Conservation (phyloP, 768 basidiomycete genomes). For the Lyophyllum semitale region DNA sequence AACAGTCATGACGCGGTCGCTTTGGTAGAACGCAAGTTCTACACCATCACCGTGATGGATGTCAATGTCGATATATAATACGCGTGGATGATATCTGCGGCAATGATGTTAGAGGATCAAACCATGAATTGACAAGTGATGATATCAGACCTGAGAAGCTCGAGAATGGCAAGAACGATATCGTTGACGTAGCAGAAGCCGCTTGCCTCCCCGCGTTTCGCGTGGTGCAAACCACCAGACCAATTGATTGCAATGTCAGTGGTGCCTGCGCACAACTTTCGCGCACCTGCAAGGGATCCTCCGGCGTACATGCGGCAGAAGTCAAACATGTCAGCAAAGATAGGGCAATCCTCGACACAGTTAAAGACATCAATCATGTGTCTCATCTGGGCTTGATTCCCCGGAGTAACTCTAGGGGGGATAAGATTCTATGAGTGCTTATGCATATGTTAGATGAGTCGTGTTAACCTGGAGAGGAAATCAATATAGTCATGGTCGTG, state of each 20-base stretch:
- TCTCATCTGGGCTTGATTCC: slow-evolving; percentile 69
- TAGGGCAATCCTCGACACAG: slow-evolving; percentile 96
- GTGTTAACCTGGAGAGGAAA: slow-evolving; percentile 77
- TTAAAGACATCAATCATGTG: slow-evolving; percentile 85
- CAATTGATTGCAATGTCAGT: slow-evolving; percentile 99
- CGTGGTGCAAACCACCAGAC: slow-evolving; percentile 98
- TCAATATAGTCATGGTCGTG: slow-evolving; percentile 97
- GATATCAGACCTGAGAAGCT: slow-evolving; percentile 70
- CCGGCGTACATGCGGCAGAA: slow-evolving; percentile 96
- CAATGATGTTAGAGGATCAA: slow-evolving; percentile 2
- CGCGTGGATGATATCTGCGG: slow-evolving; percentile 84
- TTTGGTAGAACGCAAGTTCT: slow-evolving; percentile 96
- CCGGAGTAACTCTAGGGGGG: slow-evolving; percentile 72
- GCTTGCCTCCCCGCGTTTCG: slow-evolving; percentile 96
- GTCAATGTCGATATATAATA: slow-evolving; percentile 98
- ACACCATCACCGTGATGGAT: slow-evolving; percentile 99
- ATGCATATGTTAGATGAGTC: not conserved
- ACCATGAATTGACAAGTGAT: slow-evolving; percentile 11
- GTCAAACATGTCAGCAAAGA: slow-evolving; percentile 92
- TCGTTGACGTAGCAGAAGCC: slow-evolving; percentile 99
- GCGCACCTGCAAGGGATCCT: slow-evolving; percentile 85
- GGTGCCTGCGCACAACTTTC: slow-evolving; percentile 80
- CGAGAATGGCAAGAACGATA: slow-evolving; percentile 91
- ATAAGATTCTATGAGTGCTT: not conserved
- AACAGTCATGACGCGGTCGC: slow-evolving; percentile 97